A percentile compares a stretch with the other conserved stretches of the same genome.
phyloP scores from a whole-genome alignment of 306 rosid genomes.

The Prunus persica region Prunus_persica_NCBIv2 NC_034015.1:20949501-20950000 shows the following conservation, averaged over 20 bases:
- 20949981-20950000: too few species aligned
- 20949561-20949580: too few species aligned
- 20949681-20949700: not conserved
- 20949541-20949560: too few species aligned
- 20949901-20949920: constrained; percentile 8
- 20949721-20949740: not conserved
- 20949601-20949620: too few species aligned
- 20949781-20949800: not conserved
- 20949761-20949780: not conserved
- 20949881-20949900: constrained; percentile 7
- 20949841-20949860: constrained; percentile 36
- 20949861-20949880: constrained; percentile 16
- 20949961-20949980: not conserved
- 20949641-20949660: not conserved
- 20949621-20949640: constrained; percentile 2
- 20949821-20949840: not conserved
- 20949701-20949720: not conserved
- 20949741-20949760: not conserved
- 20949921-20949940: constrained; percentile 38
- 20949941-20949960: not conserved
- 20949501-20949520: too few species aligned
- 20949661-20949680: not conserved
- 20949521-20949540: too few species aligned
- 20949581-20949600: too few species aligned
- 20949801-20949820: not conserved